Base-by-base conservation (phyloP, 176 grass and related monocot species). In the Oryza coarctata region DNA sequence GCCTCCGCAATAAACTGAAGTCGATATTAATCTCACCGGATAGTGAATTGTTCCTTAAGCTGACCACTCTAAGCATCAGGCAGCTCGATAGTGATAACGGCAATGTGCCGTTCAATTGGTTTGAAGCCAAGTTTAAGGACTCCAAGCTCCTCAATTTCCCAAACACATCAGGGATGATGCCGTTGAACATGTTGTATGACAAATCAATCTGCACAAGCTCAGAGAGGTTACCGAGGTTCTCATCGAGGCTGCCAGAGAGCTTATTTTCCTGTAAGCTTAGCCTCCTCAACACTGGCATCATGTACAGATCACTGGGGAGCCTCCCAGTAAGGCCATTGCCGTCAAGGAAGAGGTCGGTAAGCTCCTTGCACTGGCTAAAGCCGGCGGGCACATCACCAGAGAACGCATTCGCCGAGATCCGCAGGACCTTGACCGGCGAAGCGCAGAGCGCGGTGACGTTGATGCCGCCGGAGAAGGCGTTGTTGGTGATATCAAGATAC, bases 1-100 rank as follows among this genome's bases (percentile, higher is more conserved):
- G 45, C 18, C 63, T 89, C 13, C 36, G 41, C 68, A 98, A 79
- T 44, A 80, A 45, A 1, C 47, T 57, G 73, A 89, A 98, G 70
- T 93, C 28, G 0, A 95, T 39, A 32, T 43, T 22, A 50, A 98
- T 95, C 4, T 61, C 17, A 18, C 93, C 96, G 2, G 6, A 65
- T 6, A 98, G 84, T 32, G 84, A 83, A 30, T 98, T 98, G 81
- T 95, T 95, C 66, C 91, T 90, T 49, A 98, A 63, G 74, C 89
- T 93, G 81, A 95, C 74, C 14, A 91, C 47, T 43, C 67, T 95
- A 35, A 98, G 82, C 7, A 63, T 82, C 2, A 47, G 67, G 28
- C 81, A 89, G 12, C 79, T 88, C 10, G 90, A 93, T 57, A 98
- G 50, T 12, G 96, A 93, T 72, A 64, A 5, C 20, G 96, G 96